Evolutionary conservation across 768 basidiomycete genomes (phyloP), one percentile per base, ranked within the genome.

Genomic region (Naganishia onofrii): DNA sequence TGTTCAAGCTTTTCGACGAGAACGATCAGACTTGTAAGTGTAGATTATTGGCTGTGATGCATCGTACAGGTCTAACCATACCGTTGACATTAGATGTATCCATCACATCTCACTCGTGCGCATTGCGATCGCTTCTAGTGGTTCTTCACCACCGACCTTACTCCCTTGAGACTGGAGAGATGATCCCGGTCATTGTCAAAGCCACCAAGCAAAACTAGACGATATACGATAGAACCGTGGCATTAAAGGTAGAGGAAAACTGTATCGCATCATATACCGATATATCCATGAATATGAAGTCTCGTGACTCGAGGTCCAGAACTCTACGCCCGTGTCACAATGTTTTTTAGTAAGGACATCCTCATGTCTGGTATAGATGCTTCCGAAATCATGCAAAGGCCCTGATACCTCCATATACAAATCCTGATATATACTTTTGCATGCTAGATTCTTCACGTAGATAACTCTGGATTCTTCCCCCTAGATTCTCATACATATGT

Each of bases 181-280:
- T 80, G 78, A 80, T 80, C 46, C 79, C 79, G 2, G 73, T 80
- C 21, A 74, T 80, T 17, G 75, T 80, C 60, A 77, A 75, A 63
- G 77, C 77, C 34, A 80, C 79, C 23, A 63, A 65, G 52, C 69
- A 70, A 28, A 57, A 54, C 36, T 67, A 42, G 36, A 31, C 6
- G 29, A 66, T 38, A 12, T 3, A 48, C 23, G 63, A 48, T 31
- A 53, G 46, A 51, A 7, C 2, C 4, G 36, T 10, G 26, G 17
- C 28, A 66, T n/a, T 6, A 34, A 55, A 53, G 12, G 52, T 15
- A 17, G 8, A 58, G 36, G 58, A 34, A 46, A 42, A 63, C 28
- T 21, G 58, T 29, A 34, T 34, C 31, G 34, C 23, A 19, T 12
- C 19, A 31, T 55, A 55, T 29, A 9, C 54, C 12, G 23, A 26